These are phyloP conservation scores for Pelargonium citronellum DNA, from an alignment of 441 rosid genomes.

Conservation along the genomic window DNA sequence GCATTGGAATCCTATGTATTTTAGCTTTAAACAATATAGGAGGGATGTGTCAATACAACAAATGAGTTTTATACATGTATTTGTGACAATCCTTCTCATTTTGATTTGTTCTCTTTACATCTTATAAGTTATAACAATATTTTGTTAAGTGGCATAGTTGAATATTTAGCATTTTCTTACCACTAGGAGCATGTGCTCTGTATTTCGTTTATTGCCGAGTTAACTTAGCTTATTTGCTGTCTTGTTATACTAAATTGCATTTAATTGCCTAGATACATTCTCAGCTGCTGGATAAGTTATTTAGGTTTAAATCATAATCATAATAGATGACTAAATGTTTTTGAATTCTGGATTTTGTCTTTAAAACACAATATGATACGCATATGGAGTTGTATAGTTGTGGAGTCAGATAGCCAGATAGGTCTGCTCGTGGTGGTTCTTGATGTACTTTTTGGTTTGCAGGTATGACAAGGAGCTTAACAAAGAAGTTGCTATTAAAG, in stretches of 20 bases:
- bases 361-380: slow-evolving; percentile 2
- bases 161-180: no score
- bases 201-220: no score
- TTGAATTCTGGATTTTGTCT: slow-evolving; percentile 2
- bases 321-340: neutral
- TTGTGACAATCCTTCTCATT: neutral
- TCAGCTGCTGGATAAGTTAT: no score
- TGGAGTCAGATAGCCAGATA: neutral
- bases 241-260: no score
- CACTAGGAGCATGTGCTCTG: no score
- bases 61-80: neutral
- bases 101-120: neutral
- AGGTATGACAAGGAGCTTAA: slow-evolving; percentile 93
- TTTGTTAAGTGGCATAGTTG: neutral
- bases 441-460: slow-evolving; percentile 33
- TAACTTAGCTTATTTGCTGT: no score
- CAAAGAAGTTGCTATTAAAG: slow-evolving; percentile 97
- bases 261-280: no score
- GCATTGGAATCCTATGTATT: neutral
- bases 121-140: neutral
- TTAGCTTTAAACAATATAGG: neutral
- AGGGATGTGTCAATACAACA: neutral
- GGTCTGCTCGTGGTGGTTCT: neutral
- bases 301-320: neutral
- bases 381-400: slow-evolving; percentile 13